phyloP scores from a whole-genome alignment of 2,329 filamentous ascomycete species.

The Colletotrichum camelliae region DNA sequence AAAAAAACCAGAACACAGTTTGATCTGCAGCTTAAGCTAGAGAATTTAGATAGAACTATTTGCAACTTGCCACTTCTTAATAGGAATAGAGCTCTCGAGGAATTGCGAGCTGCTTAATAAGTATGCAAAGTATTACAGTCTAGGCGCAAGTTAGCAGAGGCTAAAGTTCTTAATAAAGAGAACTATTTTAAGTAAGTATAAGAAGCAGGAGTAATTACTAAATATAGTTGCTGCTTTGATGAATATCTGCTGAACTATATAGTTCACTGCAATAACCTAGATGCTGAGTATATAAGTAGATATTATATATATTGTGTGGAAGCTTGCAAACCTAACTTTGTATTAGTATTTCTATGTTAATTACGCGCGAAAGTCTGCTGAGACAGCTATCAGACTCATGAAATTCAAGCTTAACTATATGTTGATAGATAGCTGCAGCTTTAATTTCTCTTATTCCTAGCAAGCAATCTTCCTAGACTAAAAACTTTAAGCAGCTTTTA shows the following conservation, averaged over 20 bases:
- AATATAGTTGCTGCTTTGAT: conserved; percentile 80
- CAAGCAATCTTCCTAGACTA: conserved; percentile 62
- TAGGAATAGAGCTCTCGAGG: conserved; percentile 38
- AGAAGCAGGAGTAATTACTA: conserved; percentile 58
- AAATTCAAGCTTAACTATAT: conserved; percentile 75
- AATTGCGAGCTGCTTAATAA: conserved; percentile 42
- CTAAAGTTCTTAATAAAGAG: conserved; percentile 39
- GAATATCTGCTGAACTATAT: conserved; percentile 71
- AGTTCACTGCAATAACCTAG: conserved; percentile 66
- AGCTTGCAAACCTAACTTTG: neutral
- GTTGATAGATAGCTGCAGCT: conserved; percentile 69
- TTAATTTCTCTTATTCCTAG: conserved; percentile 62
- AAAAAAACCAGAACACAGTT: conserved; percentile 33
- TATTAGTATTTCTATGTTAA: conserved; percentile 69
- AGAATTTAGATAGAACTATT: conserved; percentile 27
- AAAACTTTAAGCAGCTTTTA: conserved; percentile 65
- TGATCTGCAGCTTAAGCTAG: conserved; percentile 19
- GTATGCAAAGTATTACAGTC: conserved; percentile 29
- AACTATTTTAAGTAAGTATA: conserved; percentile 46
- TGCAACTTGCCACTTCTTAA: neutral
- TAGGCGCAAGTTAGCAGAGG: conserved; percentile 25
- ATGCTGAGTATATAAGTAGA: conserved; percentile 51
- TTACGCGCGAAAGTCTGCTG: conserved; percentile 70
- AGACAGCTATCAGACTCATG: conserved; percentile 70
- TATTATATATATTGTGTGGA: neutral